Percentiles rank a stretch among this genome's conserved stretches.
These are phyloP conservation scores for Chrysanthemum makinoi DNA, from an alignment of 129 eudicot genomes.

Conservation along the genomic window DNA sequence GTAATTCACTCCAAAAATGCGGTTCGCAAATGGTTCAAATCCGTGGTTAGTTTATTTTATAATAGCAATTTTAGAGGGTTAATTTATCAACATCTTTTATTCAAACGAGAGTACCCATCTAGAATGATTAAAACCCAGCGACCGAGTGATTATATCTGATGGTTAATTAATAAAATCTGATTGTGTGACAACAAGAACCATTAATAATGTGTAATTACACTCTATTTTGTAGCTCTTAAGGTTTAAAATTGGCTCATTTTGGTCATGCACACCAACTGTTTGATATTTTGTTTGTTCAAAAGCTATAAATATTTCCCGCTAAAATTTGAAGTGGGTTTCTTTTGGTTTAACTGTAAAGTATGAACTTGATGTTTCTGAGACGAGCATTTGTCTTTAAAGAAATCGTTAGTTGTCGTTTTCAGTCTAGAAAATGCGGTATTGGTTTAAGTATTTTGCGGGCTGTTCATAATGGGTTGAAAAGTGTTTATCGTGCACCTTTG, in stretches of 20 bases:
- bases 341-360: conserved; percentile 7
- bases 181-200: too few species aligned
- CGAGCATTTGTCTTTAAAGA: conserved; percentile 24
- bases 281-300: conserved; percentile 28
- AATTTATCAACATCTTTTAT: too few species aligned
- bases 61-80: too few species aligned
- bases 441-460: conserved; percentile 19
- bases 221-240: background rate
- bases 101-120: too few species aligned
- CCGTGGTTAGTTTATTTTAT: too few species aligned
- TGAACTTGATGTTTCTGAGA: conserved; percentile 34
- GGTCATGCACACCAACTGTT: conserved; percentile 36
- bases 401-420: conserved; percentile 18
- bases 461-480: conserved; percentile 12
- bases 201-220: too few species aligned
- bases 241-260: background rate
- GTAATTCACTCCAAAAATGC: too few species aligned
- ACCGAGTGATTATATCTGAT: too few species aligned
- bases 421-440: conserved; percentile 9
- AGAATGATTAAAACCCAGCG: too few species aligned
- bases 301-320: background rate
- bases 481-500: conserved; percentile 37
- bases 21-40: too few species aligned
- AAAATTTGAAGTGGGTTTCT: background rate
- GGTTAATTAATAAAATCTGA: too few species aligned